Evolutionary conservation across 148 eudicot genomes (phyloP), one percentile per base, ranked within the genome.

Genomic region (Silene uniflora): DNA sequence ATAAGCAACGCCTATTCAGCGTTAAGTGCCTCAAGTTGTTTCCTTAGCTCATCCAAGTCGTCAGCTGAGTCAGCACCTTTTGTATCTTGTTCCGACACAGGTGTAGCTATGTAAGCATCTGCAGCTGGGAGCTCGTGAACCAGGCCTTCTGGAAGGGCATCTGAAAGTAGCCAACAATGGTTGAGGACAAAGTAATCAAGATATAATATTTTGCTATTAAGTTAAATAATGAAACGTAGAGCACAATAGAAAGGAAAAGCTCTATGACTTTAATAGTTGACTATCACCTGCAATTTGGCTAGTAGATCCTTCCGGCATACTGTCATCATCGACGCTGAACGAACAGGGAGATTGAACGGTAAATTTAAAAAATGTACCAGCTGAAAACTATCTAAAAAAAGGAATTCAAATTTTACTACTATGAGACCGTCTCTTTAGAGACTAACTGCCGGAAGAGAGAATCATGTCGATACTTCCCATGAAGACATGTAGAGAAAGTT

Each of bases 1-100:
- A n/a, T 19, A 49, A 29, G 32, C 19, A n/a, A 66, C 13, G 17
- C 42, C 72, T 75, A 80, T 21, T 35, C 74, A 49, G 74, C 62
- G 76, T 91, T 93, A 72, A 93, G 93, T 25, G 95, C 91, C 24
- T 93, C 98, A 16, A 93, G 93, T 76, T 91, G 97, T 69, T 76
- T 87, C 73, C 85, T 79, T 16, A 93, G 89, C 60, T 93, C 97
- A 21, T 91, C 97, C 61, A 93, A 91, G 73, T 91, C 98, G 82
- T 91, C 98, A 25, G 70, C 58, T 18, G 87, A 14, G 79, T 81
- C 77, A 11, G 79, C 75, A 11, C 72, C 75, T 75, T 86, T 85
- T 22, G 79, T 67, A 6, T 69, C 73, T 76, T 87, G 88, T 35
- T 84, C 84, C 13, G 77, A 21, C 42, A 61, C 77, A 67, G 86